Evolutionary conservation across 2,329 filamentous ascomycete genomes (phyloP).

Genomic region (Dothiorella sarmentorum): DNA sequence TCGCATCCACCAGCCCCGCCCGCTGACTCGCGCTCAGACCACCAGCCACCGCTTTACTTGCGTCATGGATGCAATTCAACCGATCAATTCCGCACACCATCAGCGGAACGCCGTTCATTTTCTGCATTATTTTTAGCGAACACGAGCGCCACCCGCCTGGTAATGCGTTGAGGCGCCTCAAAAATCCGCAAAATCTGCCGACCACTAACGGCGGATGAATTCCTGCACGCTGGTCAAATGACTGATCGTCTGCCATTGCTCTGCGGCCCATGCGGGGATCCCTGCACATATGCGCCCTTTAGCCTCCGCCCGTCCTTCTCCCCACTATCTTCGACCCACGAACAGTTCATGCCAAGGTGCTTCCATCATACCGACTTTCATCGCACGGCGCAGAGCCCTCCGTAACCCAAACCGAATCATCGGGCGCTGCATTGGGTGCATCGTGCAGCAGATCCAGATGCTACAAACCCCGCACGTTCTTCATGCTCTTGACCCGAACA

Average conservation of each 20-base stretch:
- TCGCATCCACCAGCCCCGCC: slow-evolving; percentile 9
- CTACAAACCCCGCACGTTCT: background rate
- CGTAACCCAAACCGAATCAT: too few relatives aligned
- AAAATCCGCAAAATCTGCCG: background rate
- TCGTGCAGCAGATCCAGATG: background rate
- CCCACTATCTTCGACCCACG: background rate
- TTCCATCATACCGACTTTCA: background rate
- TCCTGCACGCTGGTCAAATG: background rate
- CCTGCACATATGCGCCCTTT: slow-evolving; percentile 1
- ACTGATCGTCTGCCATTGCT: background rate
- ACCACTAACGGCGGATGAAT: background rate
- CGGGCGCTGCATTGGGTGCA: background rate
- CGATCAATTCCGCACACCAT: background rate
- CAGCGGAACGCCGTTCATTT: too few relatives aligned
- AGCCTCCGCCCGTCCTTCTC: background rate
- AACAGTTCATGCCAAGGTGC: background rate
- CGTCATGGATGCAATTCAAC: too few relatives aligned
- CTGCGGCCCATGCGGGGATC: background rate
- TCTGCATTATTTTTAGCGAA: background rate
- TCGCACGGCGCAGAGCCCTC: too few relatives aligned
- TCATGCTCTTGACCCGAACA: background rate
- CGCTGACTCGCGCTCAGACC: slow-evolving; percentile 13
- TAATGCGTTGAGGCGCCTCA: background rate
- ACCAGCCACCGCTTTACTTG: slow-evolving; percentile 7
- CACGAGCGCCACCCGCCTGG: background rate